Evolutionary conservation across 73 alveolate species (phyloP), one percentile per base, ranked within the genome.

Genomic region (Paraurostyla sp.): DNA sequence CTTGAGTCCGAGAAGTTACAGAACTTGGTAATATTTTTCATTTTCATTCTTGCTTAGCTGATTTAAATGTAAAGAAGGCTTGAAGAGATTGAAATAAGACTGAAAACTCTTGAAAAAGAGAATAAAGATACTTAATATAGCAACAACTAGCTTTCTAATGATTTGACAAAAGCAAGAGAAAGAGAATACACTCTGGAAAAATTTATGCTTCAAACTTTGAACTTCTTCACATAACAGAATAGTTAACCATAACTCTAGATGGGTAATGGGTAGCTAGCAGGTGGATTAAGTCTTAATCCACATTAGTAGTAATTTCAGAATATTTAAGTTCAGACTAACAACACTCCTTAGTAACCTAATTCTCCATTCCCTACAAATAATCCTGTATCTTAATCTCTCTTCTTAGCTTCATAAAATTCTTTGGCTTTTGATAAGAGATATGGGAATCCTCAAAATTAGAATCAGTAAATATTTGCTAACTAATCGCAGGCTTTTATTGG

Each of bases 51-150:
- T 62, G 11, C 29, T 23, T 73, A 73, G 87, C 32, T 73, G 49
- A 15, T 73, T n/a, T 23, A 42, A 73, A 45, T 73, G 68, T 27
- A 73, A 50, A 73, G 56, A 50, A 73, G 87, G 42, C 42, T 73
- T 73, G 87, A 73, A 0, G 87, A 73, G n/a, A 73, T 73, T 27
- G 87, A 73, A 23, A n/a, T 45, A 18, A 73, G 87, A 73, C 71
- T 73, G 22, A 73, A 73, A 36, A 6, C 68, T 1, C 50, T 73
- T n/a, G 87, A 73, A 45, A 73, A 73, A 50, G 87, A 73, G 29
- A 73, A 73, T 45, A 73, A 45, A 30, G 87, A 73, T 4, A 73
- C 87, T 13, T 30, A 18, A 23, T 29, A 43, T 23, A 45, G 71
- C 87, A 73, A 73, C 33, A 2, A 13, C 29, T 45, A 42, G 33